A percentile compares a stretch with the other conserved stretches of the same genome.
Conservation (phyloP, 129 eudicot genomes). For the Centella asiatica region DNA sequence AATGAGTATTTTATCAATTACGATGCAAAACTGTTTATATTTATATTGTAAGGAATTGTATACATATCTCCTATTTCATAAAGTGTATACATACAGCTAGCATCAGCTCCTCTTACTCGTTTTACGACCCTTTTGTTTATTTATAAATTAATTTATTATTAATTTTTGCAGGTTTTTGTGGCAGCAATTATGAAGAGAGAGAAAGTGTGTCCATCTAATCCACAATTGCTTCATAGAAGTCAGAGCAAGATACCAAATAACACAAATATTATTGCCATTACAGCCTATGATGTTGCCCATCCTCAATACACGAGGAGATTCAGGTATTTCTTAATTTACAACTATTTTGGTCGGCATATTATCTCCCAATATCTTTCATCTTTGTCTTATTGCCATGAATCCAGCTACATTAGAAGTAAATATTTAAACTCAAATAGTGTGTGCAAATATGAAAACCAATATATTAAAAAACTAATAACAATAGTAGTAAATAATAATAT, state of each 20-base stretch:
- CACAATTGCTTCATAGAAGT: conserved; percentile 53
- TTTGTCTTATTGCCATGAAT: no score
- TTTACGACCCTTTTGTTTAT: no score
- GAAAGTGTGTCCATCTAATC: conserved; percentile 38
- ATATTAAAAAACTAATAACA: no score
- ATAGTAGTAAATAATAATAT: no score
- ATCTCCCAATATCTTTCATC: no score
- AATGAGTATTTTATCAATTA: no score
- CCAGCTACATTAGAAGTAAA: no score
- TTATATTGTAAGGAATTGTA: no score
- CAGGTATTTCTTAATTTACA: conserved; percentile 42
- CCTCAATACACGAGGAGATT: conserved; percentile 48
- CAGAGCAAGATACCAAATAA: conserved; percentile 20
- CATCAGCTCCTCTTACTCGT: background rate
- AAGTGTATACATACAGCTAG: background rate
- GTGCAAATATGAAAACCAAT: no score
- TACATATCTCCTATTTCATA: background rate
- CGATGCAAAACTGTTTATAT: no score
- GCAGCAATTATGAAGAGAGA: conserved; percentile 72
- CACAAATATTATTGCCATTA: conserved; percentile 9
- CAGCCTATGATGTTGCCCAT: conserved; percentile 21
- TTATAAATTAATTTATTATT: no score
- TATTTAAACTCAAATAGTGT: no score
- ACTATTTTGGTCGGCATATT: background rate
- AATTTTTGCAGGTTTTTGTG: conserved; percentile 57